Base-by-base conservation (phyloP, 192 early-diverging fungal species). In the Backusella australiensis region DNA sequence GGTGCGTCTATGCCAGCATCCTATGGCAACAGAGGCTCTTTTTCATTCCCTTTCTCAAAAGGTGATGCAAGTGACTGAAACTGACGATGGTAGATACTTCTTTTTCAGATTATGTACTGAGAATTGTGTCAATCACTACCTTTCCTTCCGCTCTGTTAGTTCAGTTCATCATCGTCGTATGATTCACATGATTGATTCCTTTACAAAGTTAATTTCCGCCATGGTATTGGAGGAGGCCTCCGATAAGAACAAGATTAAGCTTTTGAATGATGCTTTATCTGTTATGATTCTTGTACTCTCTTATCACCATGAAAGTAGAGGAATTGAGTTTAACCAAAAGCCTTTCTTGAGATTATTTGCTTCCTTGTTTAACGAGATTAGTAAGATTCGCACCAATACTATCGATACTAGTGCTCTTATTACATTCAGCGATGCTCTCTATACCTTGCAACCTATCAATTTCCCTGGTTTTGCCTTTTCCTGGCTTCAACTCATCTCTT, bases 401-500 rank as follows among this genome's bases (percentile, higher is more conserved):
- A 74, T 71, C 3, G 72, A 77, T 11, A 53, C 68, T 0, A 68
- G 53, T 49, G 38, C 76, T 19, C 66, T 81, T 39, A 69, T 77
- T 46, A 72, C 67, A 2, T 77, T 77, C 6, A 76, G 91, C 75
- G 91, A 94, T 75, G 91, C 95, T 7, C 90, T 99, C 77, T 87
- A 92, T 75, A 93, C 95, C 1, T 78, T 99, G 53, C 91, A 93
- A 75, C 98, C 98, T 1, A 77, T 86, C 29, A 88, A 91, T 72
- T 90, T 99, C 72, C 97, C 98, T 53, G 96, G 96, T 15, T 98
- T 98, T 83, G 90, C 92, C 23, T 97, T 96, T 80, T 93, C 93
- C 59, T 99, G 98, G 97, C 86, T 98, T 32, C 93, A 94, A 81
- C 86, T 99, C 59, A 92, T 97, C 36, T 95, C 97, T 26, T 96